Base-by-base conservation (phyloP, 225 moss, liverwort and hornwort genomes). In the Straminergon stramineum region DNA sequence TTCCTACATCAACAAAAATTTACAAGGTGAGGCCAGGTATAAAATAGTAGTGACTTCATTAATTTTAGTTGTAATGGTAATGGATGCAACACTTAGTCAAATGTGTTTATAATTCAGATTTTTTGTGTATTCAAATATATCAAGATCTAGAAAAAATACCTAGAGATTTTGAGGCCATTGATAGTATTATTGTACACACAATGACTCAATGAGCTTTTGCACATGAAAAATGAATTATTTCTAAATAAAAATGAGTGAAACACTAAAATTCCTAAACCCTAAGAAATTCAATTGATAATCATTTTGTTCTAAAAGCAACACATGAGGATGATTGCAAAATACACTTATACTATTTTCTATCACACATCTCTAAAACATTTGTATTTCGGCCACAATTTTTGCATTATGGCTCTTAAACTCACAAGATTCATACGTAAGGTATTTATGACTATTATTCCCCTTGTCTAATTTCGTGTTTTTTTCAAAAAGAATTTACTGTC, bases 111-210 rank as follows among this genome's bases (percentile, higher is more conserved):
- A 4, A 15, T 1, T 5, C 5, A 37, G 11, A 45, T 9, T 69
- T 69, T 26, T 73, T 28, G 9, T 5, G 6, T 27, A 0, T 73
- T 43, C 17, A 43, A 28, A 27, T 17, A 45, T 6, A 17, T 45
- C 17, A 28, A 45, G 3, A 73, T 43, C 16, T 45, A 17, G 5
- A 9, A 45, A 28, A 28, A 28, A 23, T 10, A 2, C 31, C 31
- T 18, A 19, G 2, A 31, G 48, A 75, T 75, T 48, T 75, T 75
- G 18, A 18, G 6, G 31, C 18, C 48, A 51, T 51, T 20, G 11
- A 41, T 0, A 20, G 1, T 51, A 51, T 2, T 18, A 11, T 1
- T 31, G 0, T 30, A 19, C 17, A 45, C 2, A 17, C 9, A 75
- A 75, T 75, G 11, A 30, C 2, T 75, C 24, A 30, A 75, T 45